Evolutionary conservation across 2,329 filamentous ascomycete species (phyloP).

Genomic region (Cordyceps fumosorosea): DNA sequence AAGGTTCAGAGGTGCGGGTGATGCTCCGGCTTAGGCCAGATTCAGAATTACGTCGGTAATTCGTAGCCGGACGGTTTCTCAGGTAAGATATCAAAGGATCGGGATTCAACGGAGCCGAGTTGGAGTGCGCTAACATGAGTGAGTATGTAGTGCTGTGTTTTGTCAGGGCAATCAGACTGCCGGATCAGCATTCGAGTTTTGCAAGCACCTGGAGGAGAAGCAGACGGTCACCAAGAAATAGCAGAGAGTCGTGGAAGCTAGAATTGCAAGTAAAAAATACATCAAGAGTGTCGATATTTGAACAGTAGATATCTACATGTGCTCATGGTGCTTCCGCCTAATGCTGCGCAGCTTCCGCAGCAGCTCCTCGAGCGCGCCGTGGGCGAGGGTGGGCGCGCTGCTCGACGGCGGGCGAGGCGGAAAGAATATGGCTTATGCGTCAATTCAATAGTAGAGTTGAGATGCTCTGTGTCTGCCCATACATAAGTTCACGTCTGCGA

Average conservation of each 20-base stretch:
- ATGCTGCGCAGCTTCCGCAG: constrained; percentile 9
- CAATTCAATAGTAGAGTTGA: too few relatives aligned
- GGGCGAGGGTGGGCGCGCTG: constrained; percentile 26
- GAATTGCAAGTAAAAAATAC: too few relatives aligned
- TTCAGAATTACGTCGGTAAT: background rate
- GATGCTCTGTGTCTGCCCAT: too few relatives aligned
- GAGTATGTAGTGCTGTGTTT: too few relatives aligned
- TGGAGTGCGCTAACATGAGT: background rate
- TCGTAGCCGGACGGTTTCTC: background rate
- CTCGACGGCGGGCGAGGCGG: constrained; percentile 25
- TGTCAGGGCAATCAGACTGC: constrained; percentile 37
- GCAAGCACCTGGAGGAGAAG: constrained; percentile 16
- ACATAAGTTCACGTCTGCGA: too few relatives aligned
- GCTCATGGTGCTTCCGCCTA: background rate
- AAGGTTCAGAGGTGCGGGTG: background rate
- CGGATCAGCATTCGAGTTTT: constrained; percentile 24
- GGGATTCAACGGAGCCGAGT: background rate
- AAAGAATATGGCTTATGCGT: constrained; percentile 19
- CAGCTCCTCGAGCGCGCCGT: constrained; percentile 26
- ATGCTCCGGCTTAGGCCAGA: background rate
- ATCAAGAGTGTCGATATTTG: too few relatives aligned
- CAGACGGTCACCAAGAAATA: background rate
- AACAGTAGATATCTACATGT: background rate
- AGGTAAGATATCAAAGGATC: background rate
- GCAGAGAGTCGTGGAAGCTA: background rate